These are phyloP conservation scores for Acacia concinna DNA, from an alignment of 331 rosid genomes.

Conservation along the genomic window DNA sequence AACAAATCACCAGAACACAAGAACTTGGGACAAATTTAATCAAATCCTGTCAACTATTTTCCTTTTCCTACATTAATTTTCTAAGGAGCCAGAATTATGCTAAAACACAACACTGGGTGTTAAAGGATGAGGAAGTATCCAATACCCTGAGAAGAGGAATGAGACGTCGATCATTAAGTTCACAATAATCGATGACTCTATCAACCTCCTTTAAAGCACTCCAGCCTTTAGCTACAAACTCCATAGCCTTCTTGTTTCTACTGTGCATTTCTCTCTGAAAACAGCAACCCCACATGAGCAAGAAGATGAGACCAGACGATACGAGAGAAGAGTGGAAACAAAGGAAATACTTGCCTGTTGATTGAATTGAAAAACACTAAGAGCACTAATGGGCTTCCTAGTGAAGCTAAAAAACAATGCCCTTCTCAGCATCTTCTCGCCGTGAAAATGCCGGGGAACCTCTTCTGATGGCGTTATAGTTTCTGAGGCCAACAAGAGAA, in stretches of 20 bases:
- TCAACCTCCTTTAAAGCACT: constrained; percentile 87
- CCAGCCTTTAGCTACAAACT: constrained; percentile 84
- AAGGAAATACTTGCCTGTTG: constrained; percentile 44
- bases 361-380: constrained; percentile 44
- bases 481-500: too few relatives aligned
- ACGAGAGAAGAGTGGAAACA: background rate
- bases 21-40: background rate
- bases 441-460: background rate
- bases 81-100: background rate
- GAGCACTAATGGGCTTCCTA: constrained; percentile 23
- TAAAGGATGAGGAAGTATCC: background rate
- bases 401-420: constrained; percentile 38
- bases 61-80: background rate
- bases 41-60: background rate
- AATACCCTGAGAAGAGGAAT: constrained; percentile 75
- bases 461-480: background rate
- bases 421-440: constrained; percentile 41
- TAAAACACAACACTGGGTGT: background rate
- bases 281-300: background rate
- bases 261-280: constrained; percentile 71
- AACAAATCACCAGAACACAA: background rate
- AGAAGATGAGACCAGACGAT: background rate
- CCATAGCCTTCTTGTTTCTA: constrained; percentile 88
- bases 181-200: constrained; percentile 82
- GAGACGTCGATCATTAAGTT: constrained; percentile 76